These are phyloP conservation scores for Kwoniella newhampshirensis DNA, from an alignment of 768 basidiomycete genomes.

Conservation along the genomic window DNA sequence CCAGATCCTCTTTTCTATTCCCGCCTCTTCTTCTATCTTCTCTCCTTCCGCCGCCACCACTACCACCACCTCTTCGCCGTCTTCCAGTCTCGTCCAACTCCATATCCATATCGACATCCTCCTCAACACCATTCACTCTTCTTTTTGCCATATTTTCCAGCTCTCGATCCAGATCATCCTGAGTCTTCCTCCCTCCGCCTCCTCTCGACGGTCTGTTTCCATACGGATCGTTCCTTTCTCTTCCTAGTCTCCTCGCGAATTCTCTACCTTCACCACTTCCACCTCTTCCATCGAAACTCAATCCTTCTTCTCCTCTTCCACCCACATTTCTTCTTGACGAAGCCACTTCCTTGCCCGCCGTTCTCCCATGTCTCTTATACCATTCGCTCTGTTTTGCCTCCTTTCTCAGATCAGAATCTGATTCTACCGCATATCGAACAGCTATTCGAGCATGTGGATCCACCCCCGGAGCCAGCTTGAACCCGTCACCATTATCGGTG, in stretches of 20 bases:
- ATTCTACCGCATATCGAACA: conserved; percentile 43
- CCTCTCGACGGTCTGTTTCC: conserved; percentile 61
- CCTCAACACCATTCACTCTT: conserved; percentile 73
- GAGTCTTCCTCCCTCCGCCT: conserved; percentile 75
- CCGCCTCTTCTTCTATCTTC: conserved; percentile 3
- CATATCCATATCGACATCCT: conserved; percentile 65
- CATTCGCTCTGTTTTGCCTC: conserved; percentile 44
- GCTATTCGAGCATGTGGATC: conserved; percentile 43
- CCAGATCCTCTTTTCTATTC: conserved; percentile 38
- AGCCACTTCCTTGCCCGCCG: conserved; percentile 45
- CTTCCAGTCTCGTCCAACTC: conserved; percentile 4
- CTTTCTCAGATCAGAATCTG: conserved; percentile 35
- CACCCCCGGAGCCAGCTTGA: conserved; percentile 36
- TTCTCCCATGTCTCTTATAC: conserved; percentile 45
- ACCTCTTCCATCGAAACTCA: conserved; percentile 21
- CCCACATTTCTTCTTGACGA: conserved; percentile 14
- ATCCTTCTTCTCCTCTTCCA: conserved; percentile 7
- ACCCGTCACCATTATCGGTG: conserved; percentile 7
- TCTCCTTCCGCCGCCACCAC: conserved; percentile 11
- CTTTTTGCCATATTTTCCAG: conserved; percentile 83
- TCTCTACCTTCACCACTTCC: conserved; percentile 31
- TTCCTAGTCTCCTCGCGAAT: conserved; percentile 35
- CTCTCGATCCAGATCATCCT: conserved; percentile 86
- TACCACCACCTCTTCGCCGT: conserved; percentile 11
- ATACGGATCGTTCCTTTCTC: conserved; percentile 66